A percentile compares a stretch with the other conserved stretches of the same genome.
Conservation (phyloP, 202 grass and related monocot species). For the Musa balbisiana region DNA sequence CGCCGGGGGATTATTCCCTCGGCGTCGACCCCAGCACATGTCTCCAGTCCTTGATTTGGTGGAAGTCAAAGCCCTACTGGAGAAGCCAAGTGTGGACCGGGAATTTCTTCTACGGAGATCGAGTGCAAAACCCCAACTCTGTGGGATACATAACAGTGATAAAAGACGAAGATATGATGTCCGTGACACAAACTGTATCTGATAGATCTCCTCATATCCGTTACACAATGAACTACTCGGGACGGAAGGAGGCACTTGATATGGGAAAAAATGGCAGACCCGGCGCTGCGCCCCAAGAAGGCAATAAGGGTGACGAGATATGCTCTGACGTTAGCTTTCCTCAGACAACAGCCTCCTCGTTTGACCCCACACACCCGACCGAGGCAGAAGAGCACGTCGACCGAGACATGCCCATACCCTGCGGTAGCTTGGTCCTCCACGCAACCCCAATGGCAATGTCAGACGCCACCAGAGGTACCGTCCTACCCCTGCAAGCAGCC, state of each 20-base stretch:
- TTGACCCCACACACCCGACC: too few species aligned
- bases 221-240: background rate
- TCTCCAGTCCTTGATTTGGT: constrained; percentile 2
- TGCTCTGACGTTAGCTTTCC: too few species aligned
- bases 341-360: too few species aligned
- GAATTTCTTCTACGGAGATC: background rate
- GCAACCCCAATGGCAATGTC: too few species aligned
- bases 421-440: too few species aligned
- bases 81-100: background rate
- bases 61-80: background rate
- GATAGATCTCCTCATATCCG: background rate
- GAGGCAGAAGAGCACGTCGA: too few species aligned
- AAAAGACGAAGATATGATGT: background rate
- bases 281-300: too few species aligned
- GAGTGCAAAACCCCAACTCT: background rate
- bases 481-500: too few species aligned
- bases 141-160: background rate
- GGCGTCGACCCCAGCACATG: background rate
- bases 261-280: too few species aligned
- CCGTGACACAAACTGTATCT: background rate
- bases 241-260: background rate
- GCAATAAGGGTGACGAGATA: too few species aligned
- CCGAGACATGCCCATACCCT: too few species aligned
- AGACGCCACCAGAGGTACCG: too few species aligned
- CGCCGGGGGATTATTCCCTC: background rate